A percentile compares a stretch with the other conserved stretches of the same genome.
Conservation (phyloP, 225 moss, liverwort and hornwort species). For the Lunularia cruciata region DNA sequence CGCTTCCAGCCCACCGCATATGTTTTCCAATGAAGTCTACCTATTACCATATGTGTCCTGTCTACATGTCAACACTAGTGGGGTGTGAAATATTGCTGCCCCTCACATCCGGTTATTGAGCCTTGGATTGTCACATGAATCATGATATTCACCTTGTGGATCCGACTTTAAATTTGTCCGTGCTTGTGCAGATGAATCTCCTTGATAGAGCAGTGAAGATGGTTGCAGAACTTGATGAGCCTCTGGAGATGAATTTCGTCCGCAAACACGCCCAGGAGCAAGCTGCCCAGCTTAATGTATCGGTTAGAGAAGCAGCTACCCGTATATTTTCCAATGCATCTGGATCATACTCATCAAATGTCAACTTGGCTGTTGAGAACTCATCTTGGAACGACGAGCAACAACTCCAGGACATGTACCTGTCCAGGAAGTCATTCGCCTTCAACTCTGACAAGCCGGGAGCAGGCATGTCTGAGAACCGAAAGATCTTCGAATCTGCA, state of each 20-base stretch:
- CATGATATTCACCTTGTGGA: not conserved
- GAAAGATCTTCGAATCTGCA: slow-evolving; percentile 88
- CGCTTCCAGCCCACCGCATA: too few species aligned
- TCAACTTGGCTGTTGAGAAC: slow-evolving; percentile 93
- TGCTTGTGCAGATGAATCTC: slow-evolving; percentile 76
- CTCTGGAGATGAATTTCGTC: slow-evolving; percentile 89
- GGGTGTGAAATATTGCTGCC: too few species aligned
- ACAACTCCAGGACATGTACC: slow-evolving; percentile 97
- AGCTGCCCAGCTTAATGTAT: slow-evolving; percentile 61
- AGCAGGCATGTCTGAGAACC: slow-evolving; percentile 90
- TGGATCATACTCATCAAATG: slow-evolving; percentile 94
- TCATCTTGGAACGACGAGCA: slow-evolving; percentile 99
- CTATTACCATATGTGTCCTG: too few species aligned
- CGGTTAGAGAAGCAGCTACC: slow-evolving; percentile 83
- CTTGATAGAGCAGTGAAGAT: slow-evolving; percentile 97
- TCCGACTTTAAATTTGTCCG: not conserved
- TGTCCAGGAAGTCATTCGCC: slow-evolving; percentile 92
- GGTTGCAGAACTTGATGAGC: slow-evolving; percentile 94
- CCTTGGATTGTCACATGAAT: not conserved
- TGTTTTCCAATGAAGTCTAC: too few species aligned
- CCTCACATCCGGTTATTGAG: not conserved
- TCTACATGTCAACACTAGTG: too few species aligned
- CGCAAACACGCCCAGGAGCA: slow-evolving; percentile 94
- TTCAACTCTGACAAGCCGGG: slow-evolving; percentile 96
- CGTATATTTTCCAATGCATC: slow-evolving; percentile 96